These are phyloP conservation scores for Cercospora sojina DNA, from an alignment of 2,329 filamentous ascomycete species.

Conservation along the genomic window DNA sequence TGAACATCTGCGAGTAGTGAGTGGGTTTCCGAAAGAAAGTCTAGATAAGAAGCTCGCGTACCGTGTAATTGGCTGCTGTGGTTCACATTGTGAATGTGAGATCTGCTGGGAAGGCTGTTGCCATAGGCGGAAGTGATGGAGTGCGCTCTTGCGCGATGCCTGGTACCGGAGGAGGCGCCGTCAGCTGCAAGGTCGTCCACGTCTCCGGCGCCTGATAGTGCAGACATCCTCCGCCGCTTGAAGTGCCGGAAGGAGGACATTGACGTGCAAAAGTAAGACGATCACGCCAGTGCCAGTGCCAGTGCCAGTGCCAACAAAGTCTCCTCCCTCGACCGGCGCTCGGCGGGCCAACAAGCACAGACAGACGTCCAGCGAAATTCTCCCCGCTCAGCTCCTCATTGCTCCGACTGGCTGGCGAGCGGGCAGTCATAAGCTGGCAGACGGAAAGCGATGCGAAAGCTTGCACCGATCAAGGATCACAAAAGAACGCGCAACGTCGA, in stretches of 20 bases:
- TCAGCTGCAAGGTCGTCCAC: conserved; percentile 9
- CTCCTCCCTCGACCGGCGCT: background rate
- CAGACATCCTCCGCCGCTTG: conserved; percentile 29
- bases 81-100: conserved; percentile 38
- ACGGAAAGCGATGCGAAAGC: background rate
- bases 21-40: background rate
- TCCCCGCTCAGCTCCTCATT: conserved; percentile 10
- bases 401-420: background rate
- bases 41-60: conserved; percentile 16
- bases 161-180: conserved; percentile 1
- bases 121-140: conserved; percentile 19
- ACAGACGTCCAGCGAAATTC: background rate
- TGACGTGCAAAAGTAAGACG: conserved; percentile 18
- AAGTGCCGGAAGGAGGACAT: conserved; percentile 25
- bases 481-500: background rate
- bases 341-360: conserved; percentile 3
- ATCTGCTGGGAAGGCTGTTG: conserved; percentile 35
- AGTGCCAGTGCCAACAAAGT: conserved; percentile 7
- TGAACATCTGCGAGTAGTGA: conserved; percentile 43
- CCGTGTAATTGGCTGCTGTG: conserved; percentile 24
- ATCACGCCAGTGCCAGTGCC: conserved; percentile 21
- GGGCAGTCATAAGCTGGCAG: conserved; percentile 4
- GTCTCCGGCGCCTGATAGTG: conserved; percentile 9
- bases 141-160: conserved; percentile 15
- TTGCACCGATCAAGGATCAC: background rate